Evolutionary conservation across 148 eudicot genomes (phyloP).

Genomic region (Chenopodium quinoa): DNA sequence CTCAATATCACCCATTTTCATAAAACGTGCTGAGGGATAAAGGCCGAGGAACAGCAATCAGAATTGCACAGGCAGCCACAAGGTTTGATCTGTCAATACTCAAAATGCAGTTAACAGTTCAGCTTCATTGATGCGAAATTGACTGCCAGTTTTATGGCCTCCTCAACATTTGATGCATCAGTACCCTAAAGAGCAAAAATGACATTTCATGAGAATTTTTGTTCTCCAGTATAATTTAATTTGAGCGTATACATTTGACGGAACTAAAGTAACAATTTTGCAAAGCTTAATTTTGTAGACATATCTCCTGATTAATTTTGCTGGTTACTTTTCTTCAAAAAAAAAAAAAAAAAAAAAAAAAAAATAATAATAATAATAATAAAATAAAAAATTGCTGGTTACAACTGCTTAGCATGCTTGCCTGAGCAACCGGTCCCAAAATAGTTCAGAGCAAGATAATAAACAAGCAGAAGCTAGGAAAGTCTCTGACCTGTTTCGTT

Average conservation of each 20-base stretch:
- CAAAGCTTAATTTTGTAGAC: neutral
- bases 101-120: constrained; percentile 19
- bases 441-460: neutral
- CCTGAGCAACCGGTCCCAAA: neutral
- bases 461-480: too few species aligned
- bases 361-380: too few species aligned
- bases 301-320: neutral
- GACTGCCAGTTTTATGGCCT: constrained; percentile 60
- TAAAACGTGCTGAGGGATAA: neutral
- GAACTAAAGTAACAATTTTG: neutral
- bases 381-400: too few species aligned
- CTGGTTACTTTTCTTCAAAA: neutral
- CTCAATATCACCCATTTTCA: neutral
- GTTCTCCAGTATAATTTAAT: neutral
- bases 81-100: neutral
- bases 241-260: neutral
- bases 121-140: constrained; percentile 73
- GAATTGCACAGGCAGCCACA: neutral
- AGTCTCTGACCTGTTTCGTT: too few species aligned
- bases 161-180: constrained; percentile 51
- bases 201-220: neutral
- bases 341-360: too few species aligned
- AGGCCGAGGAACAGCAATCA: neutral
- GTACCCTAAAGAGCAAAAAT: constrained; percentile 50
- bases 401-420: neutral